A percentile compares a stretch with the other conserved stretches of the same genome.
phyloP scores from a whole-genome alignment of 306 rosid genomes.

The Prunus dulcis region DNA sequence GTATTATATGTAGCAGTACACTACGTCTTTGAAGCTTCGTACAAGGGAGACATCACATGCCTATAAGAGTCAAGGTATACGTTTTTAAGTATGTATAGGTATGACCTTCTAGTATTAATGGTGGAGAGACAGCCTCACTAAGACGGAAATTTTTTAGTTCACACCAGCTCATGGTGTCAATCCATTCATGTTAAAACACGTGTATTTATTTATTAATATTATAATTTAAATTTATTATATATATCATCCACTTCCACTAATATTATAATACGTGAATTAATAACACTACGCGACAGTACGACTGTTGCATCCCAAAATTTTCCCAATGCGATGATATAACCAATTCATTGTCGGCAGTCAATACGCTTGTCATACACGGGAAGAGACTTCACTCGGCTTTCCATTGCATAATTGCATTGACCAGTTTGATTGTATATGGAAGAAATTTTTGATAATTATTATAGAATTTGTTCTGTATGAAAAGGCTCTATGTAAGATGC shows the following conservation, averaged over 20 bases:
- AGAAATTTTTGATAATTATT: background rate
- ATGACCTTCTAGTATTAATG: background rate
- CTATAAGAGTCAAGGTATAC: slow-evolving; percentile 24
- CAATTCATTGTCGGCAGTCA: slow-evolving; percentile 37
- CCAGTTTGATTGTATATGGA: background rate
- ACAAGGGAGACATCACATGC: slow-evolving; percentile 35
- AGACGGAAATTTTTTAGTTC: too few species aligned
- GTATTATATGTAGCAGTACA: background rate
- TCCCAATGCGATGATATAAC: too few species aligned
- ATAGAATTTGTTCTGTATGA: too few species aligned
- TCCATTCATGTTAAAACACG: too few species aligned
- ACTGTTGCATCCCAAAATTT: too few species aligned
- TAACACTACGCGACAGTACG: too few species aligned
- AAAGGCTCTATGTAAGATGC: too few species aligned
- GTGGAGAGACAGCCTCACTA: background rate
- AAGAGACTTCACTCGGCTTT: slow-evolving; percentile 19
- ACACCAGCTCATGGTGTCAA: too few species aligned
- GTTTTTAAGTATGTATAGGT: background rate
- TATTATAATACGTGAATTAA: too few species aligned
- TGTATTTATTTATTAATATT: too few species aligned
- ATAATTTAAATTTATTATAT: too few species aligned
- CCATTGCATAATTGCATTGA: slow-evolving; percentile 40
- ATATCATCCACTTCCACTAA: too few species aligned
- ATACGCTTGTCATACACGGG: slow-evolving; percentile 31
- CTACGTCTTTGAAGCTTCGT: slow-evolving; percentile 38